Conservation (phyloP, 495 filamentous ascomycete species). For the Podospora tetraspora region DNA sequence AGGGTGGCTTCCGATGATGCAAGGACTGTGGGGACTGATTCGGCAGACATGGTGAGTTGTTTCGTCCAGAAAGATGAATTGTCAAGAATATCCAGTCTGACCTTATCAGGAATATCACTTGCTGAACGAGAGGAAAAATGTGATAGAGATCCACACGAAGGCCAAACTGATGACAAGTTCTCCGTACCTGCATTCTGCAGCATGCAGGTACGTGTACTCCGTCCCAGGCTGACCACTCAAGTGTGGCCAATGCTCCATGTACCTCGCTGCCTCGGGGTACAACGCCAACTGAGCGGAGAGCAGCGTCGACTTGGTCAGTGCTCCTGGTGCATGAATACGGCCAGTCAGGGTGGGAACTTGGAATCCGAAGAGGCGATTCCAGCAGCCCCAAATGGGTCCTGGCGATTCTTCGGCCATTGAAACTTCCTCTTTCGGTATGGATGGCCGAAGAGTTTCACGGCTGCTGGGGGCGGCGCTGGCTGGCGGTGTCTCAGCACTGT, state of each 20-base stretch:
- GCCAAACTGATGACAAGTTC: constrained; percentile 11
- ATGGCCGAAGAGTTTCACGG: constrained; percentile 14
- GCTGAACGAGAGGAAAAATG: neutral
- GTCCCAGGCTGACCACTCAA: constrained; percentile 1
- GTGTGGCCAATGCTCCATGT: constrained; percentile 7
- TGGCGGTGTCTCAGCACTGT: neutral
- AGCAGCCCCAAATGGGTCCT: constrained; percentile 15
- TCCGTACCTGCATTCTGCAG: constrained; percentile 28
- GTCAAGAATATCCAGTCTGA: neutral
- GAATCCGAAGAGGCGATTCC: constrained; percentile 7
- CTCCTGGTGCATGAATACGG: constrained; percentile 2
- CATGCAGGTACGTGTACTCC: constrained; percentile 15
- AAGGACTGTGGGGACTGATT: neutral
- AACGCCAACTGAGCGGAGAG: neutral
- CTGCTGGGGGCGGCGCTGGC: neutral
- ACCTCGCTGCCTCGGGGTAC: constrained; percentile 6
- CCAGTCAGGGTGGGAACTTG: neutral
- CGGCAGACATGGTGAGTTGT: neutral
- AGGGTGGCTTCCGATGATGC: neutral
- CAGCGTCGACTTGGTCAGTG: neutral
- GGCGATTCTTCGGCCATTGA: neutral
- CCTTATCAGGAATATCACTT: neutral
- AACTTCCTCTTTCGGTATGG: constrained; percentile 18
- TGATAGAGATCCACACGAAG: constrained; percentile 11
- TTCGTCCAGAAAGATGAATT: neutral